phyloP scores from a whole-genome alignment of 2,329 filamentous ascomycete genomes.

The Apiospora pterosperma region DNA sequence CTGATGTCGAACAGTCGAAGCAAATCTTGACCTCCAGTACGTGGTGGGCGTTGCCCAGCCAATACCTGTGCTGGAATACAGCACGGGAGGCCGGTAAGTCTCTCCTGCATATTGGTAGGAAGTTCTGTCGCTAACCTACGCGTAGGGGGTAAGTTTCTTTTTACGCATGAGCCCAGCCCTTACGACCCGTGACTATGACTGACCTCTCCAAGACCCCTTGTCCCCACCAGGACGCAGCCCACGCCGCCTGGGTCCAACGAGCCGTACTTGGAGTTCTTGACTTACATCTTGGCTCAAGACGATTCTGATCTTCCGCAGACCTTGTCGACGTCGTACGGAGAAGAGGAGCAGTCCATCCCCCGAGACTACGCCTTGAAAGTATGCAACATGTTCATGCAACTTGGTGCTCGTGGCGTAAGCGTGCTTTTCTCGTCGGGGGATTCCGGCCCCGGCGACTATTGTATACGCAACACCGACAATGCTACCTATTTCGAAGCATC shows the following conservation, averaged over 20 bases:
- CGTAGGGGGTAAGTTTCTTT: background rate
- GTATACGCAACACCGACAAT: conserved; percentile 52
- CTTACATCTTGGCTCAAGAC: conserved; percentile 18
- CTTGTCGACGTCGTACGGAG: conserved; percentile 64
- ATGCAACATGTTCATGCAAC: conserved; percentile 61
- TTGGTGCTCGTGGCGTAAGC: conserved; percentile 58
- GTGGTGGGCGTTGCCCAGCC: background rate
- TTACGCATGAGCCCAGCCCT: background rate
- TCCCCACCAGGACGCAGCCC: background rate
- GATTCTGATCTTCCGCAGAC: conserved; percentile 54
- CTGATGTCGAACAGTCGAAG: conserved; percentile 18
- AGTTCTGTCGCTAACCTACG: background rate
- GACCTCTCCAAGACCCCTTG: background rate
- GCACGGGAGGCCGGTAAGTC: background rate
- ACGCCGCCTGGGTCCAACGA: conserved; percentile 9
- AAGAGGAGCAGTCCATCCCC: conserved; percentile 64
- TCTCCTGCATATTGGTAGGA: background rate
- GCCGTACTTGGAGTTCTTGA: conserved; percentile 25
- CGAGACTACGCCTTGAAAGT: conserved; percentile 57
- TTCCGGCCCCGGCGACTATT: conserved; percentile 30
- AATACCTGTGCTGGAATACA: background rate
- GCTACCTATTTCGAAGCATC: conserved; percentile 47
- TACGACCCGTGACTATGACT: background rate
- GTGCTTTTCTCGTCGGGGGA: conserved; percentile 26
- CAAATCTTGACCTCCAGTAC: conserved; percentile 57